Evolutionary conservation across 495 filamentous ascomycete genomes (phyloP), one percentile per base, ranked within the genome.

Genomic region (Acidomyces sp.): DNA sequence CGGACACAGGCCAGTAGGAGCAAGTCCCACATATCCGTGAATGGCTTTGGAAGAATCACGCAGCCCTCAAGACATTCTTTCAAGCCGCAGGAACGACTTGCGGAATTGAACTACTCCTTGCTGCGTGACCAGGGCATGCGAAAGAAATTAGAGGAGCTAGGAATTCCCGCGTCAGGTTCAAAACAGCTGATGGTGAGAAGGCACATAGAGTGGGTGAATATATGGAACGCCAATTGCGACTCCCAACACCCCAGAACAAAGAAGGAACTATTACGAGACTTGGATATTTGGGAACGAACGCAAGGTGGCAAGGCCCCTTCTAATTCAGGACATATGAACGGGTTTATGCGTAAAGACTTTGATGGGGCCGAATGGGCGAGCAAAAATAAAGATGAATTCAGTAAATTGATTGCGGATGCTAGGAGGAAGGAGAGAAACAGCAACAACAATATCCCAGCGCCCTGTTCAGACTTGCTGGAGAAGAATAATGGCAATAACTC

Each of bases 211-310:
- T 99, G 86, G 86, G 67, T 88, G 49, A 95, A 87, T 30, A 55
- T 96, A 19, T 95, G 84, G 78, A 99, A 99, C 56, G 84, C 92
- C 11, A 96, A 96, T 49, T 88, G 84, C 59, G 90, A 99, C 57
- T 79, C 85, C 2, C 71, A 68, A 39, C 62, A 59, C 3, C 85
- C 83, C 1, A 79, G 80, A 52, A 61, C 67, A 4, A 84, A 82
- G 48, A 56, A 63, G 3, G 78, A 88, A 34, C 53, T 97, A 5
- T 55, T 90, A 21, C 69, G 69, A 4, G 88, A 94, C 40, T 54
- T 97, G 13, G 78, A 86, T 18, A 52, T 70, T 2, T 95, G 90
- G 87, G 90, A 97, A 52, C 64, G 70, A 22, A 87, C 80, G 0
- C 74, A 88, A 44, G 69, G 75, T 12, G 60, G 54, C n/a, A 54